A percentile compares a stretch with the other conserved stretches of the same genome.
phyloP scores from a whole-genome alignment of 2,329 filamentous ascomycete genomes.

The Diaporthe destruens region DNA sequence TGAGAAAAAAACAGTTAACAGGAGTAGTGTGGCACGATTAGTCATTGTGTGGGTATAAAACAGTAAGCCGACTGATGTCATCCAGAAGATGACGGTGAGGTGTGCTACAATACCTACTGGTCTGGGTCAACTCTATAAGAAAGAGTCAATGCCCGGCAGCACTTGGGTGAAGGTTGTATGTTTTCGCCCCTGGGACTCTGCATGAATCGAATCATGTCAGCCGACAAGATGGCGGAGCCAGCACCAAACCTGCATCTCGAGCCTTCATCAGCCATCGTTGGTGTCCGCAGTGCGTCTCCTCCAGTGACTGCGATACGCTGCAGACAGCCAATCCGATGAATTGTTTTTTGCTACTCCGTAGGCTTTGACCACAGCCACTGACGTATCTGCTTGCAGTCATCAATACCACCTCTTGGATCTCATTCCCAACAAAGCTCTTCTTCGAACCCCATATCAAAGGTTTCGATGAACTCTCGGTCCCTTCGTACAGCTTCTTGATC shows the following conservation, averaged over 20 bases:
- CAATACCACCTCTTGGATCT: conserved; percentile 34
- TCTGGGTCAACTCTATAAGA: not conserved
- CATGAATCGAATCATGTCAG: not conserved
- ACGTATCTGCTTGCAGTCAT: conserved; percentile 23
- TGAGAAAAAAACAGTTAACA: too few species aligned
- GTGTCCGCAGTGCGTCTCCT: conserved; percentile 35
- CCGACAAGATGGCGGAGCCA: conserved; percentile 27
- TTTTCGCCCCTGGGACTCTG: not conserved
- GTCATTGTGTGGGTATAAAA: not conserved
- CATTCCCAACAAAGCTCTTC: conserved; percentile 7
- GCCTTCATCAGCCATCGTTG: conserved; percentile 33
- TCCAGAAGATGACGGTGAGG: not conserved
- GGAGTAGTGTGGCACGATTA: not conserved
- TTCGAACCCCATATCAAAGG: conserved; percentile 50
- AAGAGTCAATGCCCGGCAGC: not conserved
- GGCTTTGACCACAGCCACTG: not conserved
- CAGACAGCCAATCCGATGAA: not conserved
- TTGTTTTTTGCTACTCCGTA: not conserved
- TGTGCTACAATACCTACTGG: not conserved
- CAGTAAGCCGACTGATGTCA: not conserved
- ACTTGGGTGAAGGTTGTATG: too few species aligned
- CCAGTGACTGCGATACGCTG: not conserved
- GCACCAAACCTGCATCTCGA: conserved; percentile 33
- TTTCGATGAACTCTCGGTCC: conserved; percentile 52
- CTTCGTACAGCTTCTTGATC: conserved; percentile 61